These are phyloP conservation scores for Cynanchum wilfordii DNA, from an alignment of 257 asterid species.

Conservation along the genomic window DNA sequence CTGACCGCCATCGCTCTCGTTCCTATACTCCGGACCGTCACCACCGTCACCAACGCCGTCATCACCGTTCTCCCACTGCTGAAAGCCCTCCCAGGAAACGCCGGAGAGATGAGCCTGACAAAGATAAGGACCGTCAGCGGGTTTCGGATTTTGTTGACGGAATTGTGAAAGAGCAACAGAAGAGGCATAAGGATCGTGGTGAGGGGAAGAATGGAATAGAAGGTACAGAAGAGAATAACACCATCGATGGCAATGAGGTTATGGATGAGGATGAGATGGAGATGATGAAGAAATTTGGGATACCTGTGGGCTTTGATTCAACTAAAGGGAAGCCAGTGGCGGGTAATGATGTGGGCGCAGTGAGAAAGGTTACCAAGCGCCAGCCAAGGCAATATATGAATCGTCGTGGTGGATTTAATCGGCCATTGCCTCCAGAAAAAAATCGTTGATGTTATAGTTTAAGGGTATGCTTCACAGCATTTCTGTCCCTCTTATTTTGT, in stretches of 20 bases:
- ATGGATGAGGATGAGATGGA: constrained; percentile 85
- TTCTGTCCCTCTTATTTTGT: constrained; percentile 8
- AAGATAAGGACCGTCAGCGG: constrained; percentile 39
- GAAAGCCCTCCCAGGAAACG: constrained; percentile 72
- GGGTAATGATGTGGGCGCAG: constrained; percentile 87
- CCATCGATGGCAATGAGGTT: constrained; percentile 25
- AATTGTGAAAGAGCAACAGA: constrained; percentile 36
- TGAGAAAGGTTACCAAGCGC: constrained; percentile 91
- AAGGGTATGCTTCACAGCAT: constrained; percentile 36
- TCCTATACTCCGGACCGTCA: constrained; percentile 20
- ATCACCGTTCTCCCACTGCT: constrained; percentile 46
- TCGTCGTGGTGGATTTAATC: constrained; percentile 98
- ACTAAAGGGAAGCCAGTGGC: constrained; percentile 86
- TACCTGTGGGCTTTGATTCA: constrained; percentile 88
- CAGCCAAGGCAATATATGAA: constrained; percentile 99
- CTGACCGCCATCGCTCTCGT: constrained; percentile 43
- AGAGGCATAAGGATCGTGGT: constrained; percentile 44
- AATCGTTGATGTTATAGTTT: constrained; percentile 46
- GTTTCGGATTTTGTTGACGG: constrained; percentile 35
- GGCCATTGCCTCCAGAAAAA: constrained; percentile 86
- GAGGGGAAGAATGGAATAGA: constrained; percentile 12
- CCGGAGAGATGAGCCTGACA: constrained; percentile 50
- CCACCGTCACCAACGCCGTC: constrained; percentile 53
- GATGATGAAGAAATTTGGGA: constrained; percentile 94
- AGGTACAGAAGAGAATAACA: constrained; percentile 25